Evolutionary conservation across 108 stramenopile species (phyloP).

Genomic region (Schizochytrium sp.): DNA sequence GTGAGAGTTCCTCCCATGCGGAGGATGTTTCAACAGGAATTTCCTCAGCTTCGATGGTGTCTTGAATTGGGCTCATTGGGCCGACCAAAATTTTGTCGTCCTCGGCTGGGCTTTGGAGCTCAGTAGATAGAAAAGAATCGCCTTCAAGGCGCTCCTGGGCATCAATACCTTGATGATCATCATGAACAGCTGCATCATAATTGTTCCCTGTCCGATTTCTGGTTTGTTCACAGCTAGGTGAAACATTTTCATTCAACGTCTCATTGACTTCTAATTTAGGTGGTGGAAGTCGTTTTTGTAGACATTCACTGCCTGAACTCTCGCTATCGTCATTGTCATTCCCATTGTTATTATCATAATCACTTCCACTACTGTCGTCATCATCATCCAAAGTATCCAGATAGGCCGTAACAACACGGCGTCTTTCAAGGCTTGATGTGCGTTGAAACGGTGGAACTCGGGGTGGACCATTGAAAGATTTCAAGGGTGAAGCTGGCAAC

Average conservation of each 20-base stretch:
- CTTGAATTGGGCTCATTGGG: not conserved
- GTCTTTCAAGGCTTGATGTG: conserved; percentile 21
- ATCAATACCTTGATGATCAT: too few relatives aligned
- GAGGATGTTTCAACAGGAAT: not conserved
- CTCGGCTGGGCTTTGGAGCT: not conserved
- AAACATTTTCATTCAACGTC: not conserved
- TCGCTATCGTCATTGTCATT: not conserved
- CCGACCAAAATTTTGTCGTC: not conserved
- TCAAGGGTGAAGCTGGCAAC: conserved; percentile 5
- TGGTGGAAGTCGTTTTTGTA: not conserved
- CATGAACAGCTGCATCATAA: too few relatives aligned
- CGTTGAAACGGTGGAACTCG: not conserved
- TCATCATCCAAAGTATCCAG: conserved; percentile 1
- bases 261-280: not conserved
- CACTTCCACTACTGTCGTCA: not conserved
- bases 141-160: too few relatives aligned
- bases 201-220: too few relatives aligned
- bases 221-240: too few relatives aligned
- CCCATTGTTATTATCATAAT: not conserved
- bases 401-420: not conserved
- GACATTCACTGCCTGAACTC: not conserved
- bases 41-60: not conserved
- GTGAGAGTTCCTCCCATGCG: not conserved
- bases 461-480: not conserved
- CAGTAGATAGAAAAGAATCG: too few relatives aligned